Percentiles rank a stretch among this genome's conserved stretches.
These are phyloP conservation scores for Cladophialophora yegresii DNA, from an alignment of 2,329 filamentous ascomycete genomes.

Conservation along the genomic window DNA sequence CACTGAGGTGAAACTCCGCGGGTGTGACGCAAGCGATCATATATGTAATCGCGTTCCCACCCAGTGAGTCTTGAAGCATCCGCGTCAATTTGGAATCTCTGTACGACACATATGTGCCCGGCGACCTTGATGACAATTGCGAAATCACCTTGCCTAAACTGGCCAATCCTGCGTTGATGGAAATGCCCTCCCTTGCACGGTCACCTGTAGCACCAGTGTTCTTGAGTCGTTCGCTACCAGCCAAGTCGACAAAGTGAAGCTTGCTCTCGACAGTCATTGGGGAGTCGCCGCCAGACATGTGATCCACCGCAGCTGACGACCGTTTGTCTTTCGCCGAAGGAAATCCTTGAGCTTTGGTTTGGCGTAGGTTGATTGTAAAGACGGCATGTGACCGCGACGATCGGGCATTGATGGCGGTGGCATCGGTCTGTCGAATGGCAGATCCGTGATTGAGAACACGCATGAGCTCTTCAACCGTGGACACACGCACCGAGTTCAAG, in stretches of 20 bases:
- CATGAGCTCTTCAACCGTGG: conserved; percentile 87
- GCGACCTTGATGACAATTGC: conserved; percentile 85
- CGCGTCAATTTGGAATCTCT: conserved; percentile 96
- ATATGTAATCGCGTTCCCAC: conserved; percentile 96
- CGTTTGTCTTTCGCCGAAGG: conserved; percentile 72
- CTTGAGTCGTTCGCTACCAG: conserved; percentile 93
- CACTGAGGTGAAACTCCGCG: conserved; percentile 93
- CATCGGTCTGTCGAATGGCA: conserved; percentile 90
- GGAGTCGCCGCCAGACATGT: conserved; percentile 66
- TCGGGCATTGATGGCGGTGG: conserved; percentile 95
- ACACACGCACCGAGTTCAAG: conserved; percentile 81
- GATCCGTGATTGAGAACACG: conserved; percentile 90
- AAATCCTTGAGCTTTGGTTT: conserved; percentile 63
- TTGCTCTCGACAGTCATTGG: conserved; percentile 93
- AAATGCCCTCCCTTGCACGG: conserved; percentile 91
- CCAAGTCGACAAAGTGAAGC: conserved; percentile 95
- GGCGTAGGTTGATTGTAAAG: conserved; percentile 90
- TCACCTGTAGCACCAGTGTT: conserved; percentile 96
- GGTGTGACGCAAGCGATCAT: conserved; percentile 99
- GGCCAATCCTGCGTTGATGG: conserved; percentile 94
- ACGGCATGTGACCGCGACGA: conserved; percentile 97
- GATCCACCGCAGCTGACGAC: conserved; percentile 80
- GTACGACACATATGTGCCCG: conserved; percentile 91
- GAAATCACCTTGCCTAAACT: conserved; percentile 97
- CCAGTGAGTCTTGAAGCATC: conserved; percentile 91